Conservation (phyloP, 1,284 basidiomycete genomes). For the Trichosporon coremiiforme region DNA sequence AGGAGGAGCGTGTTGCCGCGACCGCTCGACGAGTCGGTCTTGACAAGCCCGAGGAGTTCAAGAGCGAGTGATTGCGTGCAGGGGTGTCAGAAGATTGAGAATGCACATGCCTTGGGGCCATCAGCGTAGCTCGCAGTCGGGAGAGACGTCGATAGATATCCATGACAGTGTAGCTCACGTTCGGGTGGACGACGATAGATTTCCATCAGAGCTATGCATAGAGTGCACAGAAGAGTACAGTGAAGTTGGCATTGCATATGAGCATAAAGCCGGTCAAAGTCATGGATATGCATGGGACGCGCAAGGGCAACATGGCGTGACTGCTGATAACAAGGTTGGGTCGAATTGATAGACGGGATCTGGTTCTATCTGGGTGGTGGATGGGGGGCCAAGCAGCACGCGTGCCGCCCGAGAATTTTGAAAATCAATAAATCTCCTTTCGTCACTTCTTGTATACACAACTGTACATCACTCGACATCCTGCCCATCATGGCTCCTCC, state of each 20-base stretch:
- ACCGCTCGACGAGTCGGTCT: slow-evolving; percentile 85
- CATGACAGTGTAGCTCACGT: too few relatives aligned
- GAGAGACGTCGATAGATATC: too few relatives aligned
- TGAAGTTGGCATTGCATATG: too few relatives aligned
- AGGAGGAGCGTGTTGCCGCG: slow-evolving; percentile 75
- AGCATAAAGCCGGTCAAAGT: too few relatives aligned
- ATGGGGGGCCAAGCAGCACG: background rate
- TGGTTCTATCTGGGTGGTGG: background rate
- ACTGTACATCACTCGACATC: background rate
- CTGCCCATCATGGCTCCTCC: slow-evolving; percentile 24
- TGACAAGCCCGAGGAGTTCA: slow-evolving; percentile 53
- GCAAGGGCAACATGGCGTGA: background rate
- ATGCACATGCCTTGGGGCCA: background rate
- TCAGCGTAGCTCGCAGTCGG: too few relatives aligned
- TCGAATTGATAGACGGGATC: slow-evolving; percentile 5
- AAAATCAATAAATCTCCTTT: slow-evolving; percentile 9
- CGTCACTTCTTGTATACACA: background rate
- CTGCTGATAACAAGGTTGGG: slow-evolving; percentile 2
- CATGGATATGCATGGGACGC: background rate
- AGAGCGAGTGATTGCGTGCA: slow-evolving; percentile 26
- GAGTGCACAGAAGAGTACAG: too few relatives aligned
- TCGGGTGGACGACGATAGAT: too few relatives aligned
- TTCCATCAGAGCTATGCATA: too few relatives aligned
- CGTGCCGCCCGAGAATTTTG: slow-evolving; percentile 11
- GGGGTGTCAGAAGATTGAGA: background rate